Percentiles rank a stretch among this genome's conserved stretches.
These are phyloP conservation scores for Botrytis elliptica DNA, from an alignment of 2,329 filamentous ascomycete genomes.

Conservation along the genomic window DNA sequence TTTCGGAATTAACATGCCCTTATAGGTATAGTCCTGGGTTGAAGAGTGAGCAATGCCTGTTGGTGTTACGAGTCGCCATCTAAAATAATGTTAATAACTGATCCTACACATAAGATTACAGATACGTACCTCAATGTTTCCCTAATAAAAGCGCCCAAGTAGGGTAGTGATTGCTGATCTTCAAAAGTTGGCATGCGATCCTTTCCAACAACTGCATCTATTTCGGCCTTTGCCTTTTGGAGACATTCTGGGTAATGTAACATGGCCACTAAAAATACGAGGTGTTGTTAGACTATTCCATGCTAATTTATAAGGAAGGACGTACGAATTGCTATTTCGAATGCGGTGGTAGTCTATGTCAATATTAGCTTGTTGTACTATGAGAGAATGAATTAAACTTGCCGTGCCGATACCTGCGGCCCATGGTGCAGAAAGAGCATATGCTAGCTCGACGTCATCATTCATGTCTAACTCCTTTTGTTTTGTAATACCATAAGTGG, in stretches of 20 bases:
- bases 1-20: slow-evolving; percentile 1
- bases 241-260: not conserved
- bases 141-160: not conserved
- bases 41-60: not conserved
- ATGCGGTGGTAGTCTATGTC: not conserved
- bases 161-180: not conserved
- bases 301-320: not conserved
- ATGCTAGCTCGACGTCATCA: not conserved
- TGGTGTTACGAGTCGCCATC: slow-evolving; percentile 1
- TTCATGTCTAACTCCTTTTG: slow-evolving; percentile 2
- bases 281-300: not conserved
- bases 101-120: not conserved
- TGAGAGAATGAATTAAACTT: not conserved
- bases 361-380: not conserved
- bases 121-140: not conserved
- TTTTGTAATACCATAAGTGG: slow-evolving; percentile 4
- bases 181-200: slow-evolving; percentile 1
- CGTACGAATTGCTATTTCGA: not conserved
- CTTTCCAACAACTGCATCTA: not conserved
- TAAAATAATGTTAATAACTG: not conserved
- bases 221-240: not conserved
- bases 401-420: not conserved
- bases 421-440: slow-evolving; percentile 8
- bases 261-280: not conserved
- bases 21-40: not conserved